These are phyloP conservation scores for Cutaneotrichosporon daszewskae DNA, from an alignment of 1,284 basidiomycete species.

Conservation along the genomic window DNA sequence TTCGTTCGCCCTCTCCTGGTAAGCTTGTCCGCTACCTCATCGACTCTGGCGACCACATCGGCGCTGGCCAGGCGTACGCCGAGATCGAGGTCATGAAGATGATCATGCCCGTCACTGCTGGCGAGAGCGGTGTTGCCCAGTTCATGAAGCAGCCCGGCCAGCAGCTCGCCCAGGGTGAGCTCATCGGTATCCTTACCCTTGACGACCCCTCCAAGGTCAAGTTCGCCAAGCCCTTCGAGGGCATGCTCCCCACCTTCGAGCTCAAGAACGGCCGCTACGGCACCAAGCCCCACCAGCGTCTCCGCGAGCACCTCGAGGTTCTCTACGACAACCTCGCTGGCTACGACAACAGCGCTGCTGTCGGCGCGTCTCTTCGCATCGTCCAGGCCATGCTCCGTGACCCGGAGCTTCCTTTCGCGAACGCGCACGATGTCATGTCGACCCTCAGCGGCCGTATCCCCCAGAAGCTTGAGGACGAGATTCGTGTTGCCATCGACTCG, in stretches of 20 bases:
- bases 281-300: constrained; percentile 84
- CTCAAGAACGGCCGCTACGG: constrained; percentile 74
- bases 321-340: constrained; percentile 91
- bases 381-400: constrained; percentile 54
- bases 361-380: constrained; percentile 38
- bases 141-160: constrained; percentile 98
- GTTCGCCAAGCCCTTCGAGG: constrained; percentile 97
- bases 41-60: constrained; percentile 94
- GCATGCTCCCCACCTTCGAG: constrained; percentile 80
- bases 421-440: constrained; percentile 77
- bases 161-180: constrained; percentile 96
- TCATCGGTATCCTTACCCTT: constrained; percentile 92
- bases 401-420: constrained; percentile 83
- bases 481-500: constrained; percentile 72
- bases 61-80: constrained; percentile 92
- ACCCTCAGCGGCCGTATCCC: constrained; percentile 92
- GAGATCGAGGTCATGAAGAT: constrained; percentile 99
- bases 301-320: constrained; percentile 67
- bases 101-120: constrained; percentile 96
- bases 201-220: constrained; percentile 96
- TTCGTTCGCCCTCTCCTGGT: constrained; percentile 91
- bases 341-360: constrained; percentile 72
- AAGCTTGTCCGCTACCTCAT: constrained; percentile 94
- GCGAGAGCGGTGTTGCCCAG: constrained; percentile 91
- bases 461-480: constrained; percentile 77